Percentiles rank a stretch among this genome's conserved stretches.
phyloP scores from a whole-genome alignment of 2,329 filamentous ascomycete species.

The Fusarium coffeatum region DNA sequence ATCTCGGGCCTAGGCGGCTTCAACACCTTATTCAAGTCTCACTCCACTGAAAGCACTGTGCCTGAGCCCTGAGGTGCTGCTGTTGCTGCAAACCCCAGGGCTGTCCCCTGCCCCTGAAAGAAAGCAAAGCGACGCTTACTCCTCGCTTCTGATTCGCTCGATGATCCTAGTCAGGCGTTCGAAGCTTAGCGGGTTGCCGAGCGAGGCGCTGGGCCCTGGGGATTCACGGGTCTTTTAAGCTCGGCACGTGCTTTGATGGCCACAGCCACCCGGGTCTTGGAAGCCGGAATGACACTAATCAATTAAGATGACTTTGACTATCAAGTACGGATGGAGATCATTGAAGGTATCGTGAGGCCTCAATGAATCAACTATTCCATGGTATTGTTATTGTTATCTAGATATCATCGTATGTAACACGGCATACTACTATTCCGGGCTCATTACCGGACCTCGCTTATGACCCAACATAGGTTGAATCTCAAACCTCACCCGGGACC shows the following conservation, averaged over 20 bases:
- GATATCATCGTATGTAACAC: background rate
- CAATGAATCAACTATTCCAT: background rate
- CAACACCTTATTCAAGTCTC: slow-evolving; percentile 19
- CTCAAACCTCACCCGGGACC: background rate
- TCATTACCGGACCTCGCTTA: background rate
- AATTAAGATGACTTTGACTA: slow-evolving; percentile 4
- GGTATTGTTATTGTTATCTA: background rate
- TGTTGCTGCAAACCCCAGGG: slow-evolving; percentile 11
- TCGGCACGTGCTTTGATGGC: slow-evolving; percentile 20
- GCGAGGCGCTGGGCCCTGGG: slow-evolving; percentile 35
- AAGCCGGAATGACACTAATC: slow-evolving; percentile 13
- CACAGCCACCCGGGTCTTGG: slow-evolving; percentile 16
- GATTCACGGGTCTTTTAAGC: slow-evolving; percentile 18
- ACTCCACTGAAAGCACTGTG: slow-evolving; percentile 26
- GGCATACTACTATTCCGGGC: background rate
- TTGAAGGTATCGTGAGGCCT: background rate
- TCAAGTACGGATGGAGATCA: background rate
- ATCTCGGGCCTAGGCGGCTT: slow-evolving; percentile 14
- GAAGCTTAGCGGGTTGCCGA: slow-evolving; percentile 41
- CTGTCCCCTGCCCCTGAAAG: slow-evolving; percentile 40
- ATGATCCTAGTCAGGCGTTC: slow-evolving; percentile 16
- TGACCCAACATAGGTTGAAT: background rate
- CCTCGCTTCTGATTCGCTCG: slow-evolving; percentile 33
- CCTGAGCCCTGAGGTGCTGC: background rate
- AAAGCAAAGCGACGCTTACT: slow-evolving; percentile 19